Conservation (phyloP, 495 filamentous ascomycete species). For the Penicillium steckii region DNA sequence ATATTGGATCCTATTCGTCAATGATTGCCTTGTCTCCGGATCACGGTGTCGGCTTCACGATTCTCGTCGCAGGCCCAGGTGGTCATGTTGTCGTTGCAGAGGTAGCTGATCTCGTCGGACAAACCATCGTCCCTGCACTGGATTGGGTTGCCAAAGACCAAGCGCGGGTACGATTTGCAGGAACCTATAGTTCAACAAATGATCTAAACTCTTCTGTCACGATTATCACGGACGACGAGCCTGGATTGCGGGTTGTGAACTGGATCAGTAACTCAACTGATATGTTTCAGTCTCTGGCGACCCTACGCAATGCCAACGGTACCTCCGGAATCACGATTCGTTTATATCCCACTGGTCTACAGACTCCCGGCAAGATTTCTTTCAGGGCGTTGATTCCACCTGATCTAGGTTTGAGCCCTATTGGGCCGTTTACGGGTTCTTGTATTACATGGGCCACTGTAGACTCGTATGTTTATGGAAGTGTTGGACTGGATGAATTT, state of each 20-base stretch:
- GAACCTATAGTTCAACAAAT: slow-evolving; percentile 28
- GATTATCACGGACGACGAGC: slow-evolving; percentile 39
- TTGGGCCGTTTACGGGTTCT: slow-evolving; percentile 18
- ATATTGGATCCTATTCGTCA: slow-evolving; percentile 46
- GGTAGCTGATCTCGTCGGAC: slow-evolving; percentile 33
- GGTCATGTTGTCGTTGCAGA: slow-evolving; percentile 6
- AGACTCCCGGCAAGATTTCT: slow-evolving; percentile 25
- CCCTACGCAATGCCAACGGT: background rate
- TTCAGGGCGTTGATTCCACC: slow-evolving; percentile 46
- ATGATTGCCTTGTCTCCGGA: slow-evolving; percentile 49
- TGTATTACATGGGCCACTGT: slow-evolving; percentile 28
- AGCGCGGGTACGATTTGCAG: slow-evolving; percentile 32
- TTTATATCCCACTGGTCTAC: slow-evolving; percentile 46
- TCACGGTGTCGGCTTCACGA: slow-evolving; percentile 51
- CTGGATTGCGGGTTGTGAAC: slow-evolving; percentile 36
- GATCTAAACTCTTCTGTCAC: slow-evolving; percentile 41
- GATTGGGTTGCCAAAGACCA: slow-evolving; percentile 46
- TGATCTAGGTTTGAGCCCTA: slow-evolving; percentile 12
- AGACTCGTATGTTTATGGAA: slow-evolving; percentile 32
- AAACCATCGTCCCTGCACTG: slow-evolving; percentile 40
- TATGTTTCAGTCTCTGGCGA: slow-evolving; percentile 30
- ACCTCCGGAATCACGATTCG: slow-evolving; percentile 29
- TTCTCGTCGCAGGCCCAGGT: slow-evolving; percentile 42
- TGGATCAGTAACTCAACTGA: slow-evolving; percentile 44
- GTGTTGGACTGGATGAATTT: slow-evolving; percentile 40